These are phyloP conservation scores for Kodamaea sp. DNA, from an alignment of 1,139 yeast genomes.

Conservation along the genomic window DNA sequence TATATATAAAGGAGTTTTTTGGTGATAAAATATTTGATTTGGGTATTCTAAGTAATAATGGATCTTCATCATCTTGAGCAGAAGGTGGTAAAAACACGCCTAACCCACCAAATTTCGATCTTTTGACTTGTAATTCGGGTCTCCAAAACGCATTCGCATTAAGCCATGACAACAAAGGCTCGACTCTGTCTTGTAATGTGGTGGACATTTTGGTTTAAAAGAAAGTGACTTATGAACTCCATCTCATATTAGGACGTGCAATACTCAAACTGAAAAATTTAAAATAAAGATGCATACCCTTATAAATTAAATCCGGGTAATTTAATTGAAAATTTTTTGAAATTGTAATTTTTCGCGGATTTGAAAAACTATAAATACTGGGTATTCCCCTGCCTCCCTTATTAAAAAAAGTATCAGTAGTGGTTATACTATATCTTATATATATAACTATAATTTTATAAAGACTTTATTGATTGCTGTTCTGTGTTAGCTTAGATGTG, in stretches of 20 bases:
- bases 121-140: conserved; percentile 41
- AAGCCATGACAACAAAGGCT: conserved; percentile 41
- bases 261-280: too few species aligned
- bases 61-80: conserved; percentile 20
- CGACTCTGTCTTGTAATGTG: conserved; percentile 8
- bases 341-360: conserved; percentile 4
- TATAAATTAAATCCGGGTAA: conserved; percentile 12
- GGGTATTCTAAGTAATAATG: conserved; percentile 43
- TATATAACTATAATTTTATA: conserved; percentile 20
- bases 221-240: too few species aligned
- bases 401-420: conserved; percentile 17
- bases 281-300: not conserved
- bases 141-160: conserved; percentile 49
- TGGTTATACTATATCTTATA: conserved; percentile 22
- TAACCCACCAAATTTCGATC: conserved; percentile 59
- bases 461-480: conserved; percentile 16
- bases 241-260: too few species aligned
- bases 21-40: conserved; percentile 54
- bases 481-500: conserved; percentile 15
- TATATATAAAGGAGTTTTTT: conserved; percentile 62
- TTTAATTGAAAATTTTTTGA: not conserved
- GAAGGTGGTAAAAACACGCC: conserved; percentile 56
- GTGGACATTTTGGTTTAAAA: conserved; percentile 12
- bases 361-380: conserved; percentile 12
- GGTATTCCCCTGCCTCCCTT: conserved; percentile 13